These are phyloP conservation scores for Gynochthodes officinalis DNA, from an alignment of 257 asterid species.

Conservation along the genomic window DNA sequence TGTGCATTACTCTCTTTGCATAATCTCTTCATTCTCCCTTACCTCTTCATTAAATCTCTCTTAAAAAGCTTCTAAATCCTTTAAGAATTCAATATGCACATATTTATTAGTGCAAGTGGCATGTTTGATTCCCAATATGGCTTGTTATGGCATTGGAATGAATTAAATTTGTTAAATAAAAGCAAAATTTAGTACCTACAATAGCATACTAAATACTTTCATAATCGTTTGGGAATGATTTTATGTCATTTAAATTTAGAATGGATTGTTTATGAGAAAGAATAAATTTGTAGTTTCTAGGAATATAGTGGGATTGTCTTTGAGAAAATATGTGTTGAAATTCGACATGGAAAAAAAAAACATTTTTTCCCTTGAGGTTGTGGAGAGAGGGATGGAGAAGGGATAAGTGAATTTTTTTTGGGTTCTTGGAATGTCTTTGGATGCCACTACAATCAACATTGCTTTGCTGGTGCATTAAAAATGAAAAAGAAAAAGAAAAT, in stretches of 20 bases:
- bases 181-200: conserved; percentile 49
- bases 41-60: conserved; percentile 23
- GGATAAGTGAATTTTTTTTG: conserved; percentile 33
- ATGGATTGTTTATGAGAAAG: conserved; percentile 42
- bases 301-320: conserved; percentile 44
- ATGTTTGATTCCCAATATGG: conserved; percentile 53
- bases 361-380: conserved; percentile 34
- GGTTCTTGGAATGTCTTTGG: conserved; percentile 55
- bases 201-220: conserved; percentile 43
- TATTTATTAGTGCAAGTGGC: conserved; percentile 52
- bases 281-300: conserved; percentile 40
- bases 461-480: no score
- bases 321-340: conserved; percentile 29
- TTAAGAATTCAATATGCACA: conserved; percentile 36
- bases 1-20: conserved; percentile 33
- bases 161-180: conserved; percentile 38
- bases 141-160: conserved; percentile 43
- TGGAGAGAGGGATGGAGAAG: conserved; percentile 8
- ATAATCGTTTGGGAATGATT: conserved; percentile 31
- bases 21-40: conserved; percentile 39
- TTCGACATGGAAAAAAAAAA: conserved; percentile 27
- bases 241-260: conserved; percentile 40
- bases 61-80: conserved; percentile 30
- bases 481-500: no score
- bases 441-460: conserved; percentile 41